Evolutionary conservation across 305 asterid species (phyloP), one percentile per base, ranked within the genome.

Genomic region (Rubia occidens): DNA sequence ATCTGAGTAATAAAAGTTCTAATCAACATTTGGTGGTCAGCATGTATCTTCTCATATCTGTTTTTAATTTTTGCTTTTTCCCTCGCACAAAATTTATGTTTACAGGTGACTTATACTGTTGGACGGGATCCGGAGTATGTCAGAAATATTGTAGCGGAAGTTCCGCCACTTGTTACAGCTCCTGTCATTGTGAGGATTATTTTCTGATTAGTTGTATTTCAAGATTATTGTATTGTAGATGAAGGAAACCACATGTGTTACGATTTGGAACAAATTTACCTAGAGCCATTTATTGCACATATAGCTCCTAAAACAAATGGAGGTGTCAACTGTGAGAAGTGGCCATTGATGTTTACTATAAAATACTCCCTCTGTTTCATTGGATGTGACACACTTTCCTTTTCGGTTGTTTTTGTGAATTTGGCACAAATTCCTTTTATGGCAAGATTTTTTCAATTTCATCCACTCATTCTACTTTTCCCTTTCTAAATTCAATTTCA

Each of bases 61-160:
- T 11, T n/a, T 43, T 43, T 43, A 43, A 43, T 43, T 43, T 10
- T 6, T 29, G 3, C 45, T 11, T 17, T n/a, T 37, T 14, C 53
- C 42, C 39, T 73, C 70, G 44, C 58, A 6, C 71, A 13, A 72
- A 59, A 60, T 77, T 47, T 29, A 4, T 68, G 40, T 79, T 74
- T 59, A 68, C 94, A 94, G 99, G 95, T 94, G 74, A 91, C 90
- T 49, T 86, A 85, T 82, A 94, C 99, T 58, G 95, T 83, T 75
- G 99, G 97, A 71, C 84, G 96, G 88, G 99, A 94, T 78, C 95
- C 90, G 24, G 85, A 75, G 76, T 78, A 80, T 29, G 82, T 85
- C 81, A 86, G 82, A 71, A 86, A 80, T 78, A 84, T 94, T 69
- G 90, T 87, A 70, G 89, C 96, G 35, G 96, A 94, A 71, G 79